Conservation (phyloP, 2,329 filamentous ascomycete species). For the Raffaelea arxii region DNA sequence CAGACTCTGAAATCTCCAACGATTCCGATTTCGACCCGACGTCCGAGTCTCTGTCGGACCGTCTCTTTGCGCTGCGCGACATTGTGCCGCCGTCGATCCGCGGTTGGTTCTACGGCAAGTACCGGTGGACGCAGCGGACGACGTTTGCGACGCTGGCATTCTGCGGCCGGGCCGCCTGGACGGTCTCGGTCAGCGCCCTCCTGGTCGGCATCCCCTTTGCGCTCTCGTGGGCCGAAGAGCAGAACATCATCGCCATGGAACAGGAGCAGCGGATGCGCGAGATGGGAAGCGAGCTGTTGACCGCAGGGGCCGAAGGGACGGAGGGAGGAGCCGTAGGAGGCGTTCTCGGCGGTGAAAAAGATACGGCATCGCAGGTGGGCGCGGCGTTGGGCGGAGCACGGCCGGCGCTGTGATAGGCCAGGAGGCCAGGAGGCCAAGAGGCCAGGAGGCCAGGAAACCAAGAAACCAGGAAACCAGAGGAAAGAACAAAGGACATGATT, state of each 20-base stretch:
- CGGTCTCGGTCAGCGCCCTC: conserved; percentile 80
- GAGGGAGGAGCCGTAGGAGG: conserved; percentile 20
- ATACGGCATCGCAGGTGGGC: conserved; percentile 39
- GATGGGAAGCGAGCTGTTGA: conserved; percentile 65
- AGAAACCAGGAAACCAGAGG: no score
- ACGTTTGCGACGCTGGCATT: conserved; percentile 55
- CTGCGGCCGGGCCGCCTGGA: conserved; percentile 81
- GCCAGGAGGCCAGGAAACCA: neutral
- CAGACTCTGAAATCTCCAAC: conserved; percentile 77
- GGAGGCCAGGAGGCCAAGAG: neutral
- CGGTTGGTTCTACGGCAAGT: conserved; percentile 53
- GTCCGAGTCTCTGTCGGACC: conserved; percentile 54
- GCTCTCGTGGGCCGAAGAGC: conserved; percentile 87
- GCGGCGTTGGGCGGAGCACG: conserved; percentile 35
- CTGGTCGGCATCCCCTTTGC: conserved; percentile 89
- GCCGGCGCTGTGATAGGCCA: conserved; percentile 36
- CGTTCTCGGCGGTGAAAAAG: no score
- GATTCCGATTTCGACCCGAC: conserved; percentile 60
- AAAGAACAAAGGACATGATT: no score
- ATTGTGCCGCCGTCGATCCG: conserved; percentile 66
- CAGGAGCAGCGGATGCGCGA: conserved; percentile 94
- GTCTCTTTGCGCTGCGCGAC: conserved; percentile 63
- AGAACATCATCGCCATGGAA: conserved; percentile 96
- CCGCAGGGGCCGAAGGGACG: conserved; percentile 31
- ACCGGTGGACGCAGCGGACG: conserved; percentile 44